phyloP scores from a whole-genome alignment of 768 basidiomycete species.

The Leucosporidium yakuticum region DNA sequence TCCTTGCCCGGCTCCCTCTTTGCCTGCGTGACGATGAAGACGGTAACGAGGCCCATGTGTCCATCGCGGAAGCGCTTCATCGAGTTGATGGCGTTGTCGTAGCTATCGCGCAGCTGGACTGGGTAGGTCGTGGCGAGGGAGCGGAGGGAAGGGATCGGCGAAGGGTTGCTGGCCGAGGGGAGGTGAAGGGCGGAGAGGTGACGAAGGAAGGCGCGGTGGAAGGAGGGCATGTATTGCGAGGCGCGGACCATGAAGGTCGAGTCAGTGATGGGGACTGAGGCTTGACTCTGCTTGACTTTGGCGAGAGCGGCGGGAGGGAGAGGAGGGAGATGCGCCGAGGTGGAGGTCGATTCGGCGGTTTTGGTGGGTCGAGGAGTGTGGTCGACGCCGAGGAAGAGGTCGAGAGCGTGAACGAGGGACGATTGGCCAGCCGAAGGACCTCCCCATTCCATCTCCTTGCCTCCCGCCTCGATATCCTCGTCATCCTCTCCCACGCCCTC shows the following conservation, averaged over 20 bases:
- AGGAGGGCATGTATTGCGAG: slow-evolving; percentile 87
- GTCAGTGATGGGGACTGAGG: slow-evolving; percentile 33
- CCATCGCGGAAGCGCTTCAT: slow-evolving; percentile 76
- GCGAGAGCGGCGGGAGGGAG: slow-evolving; percentile 12
- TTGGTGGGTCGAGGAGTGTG: slow-evolving; percentile 39
- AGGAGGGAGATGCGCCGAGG: neutral
- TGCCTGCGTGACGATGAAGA: slow-evolving; percentile 83
- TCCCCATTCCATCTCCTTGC: slow-evolving; percentile 37
- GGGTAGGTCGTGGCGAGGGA: slow-evolving; percentile 48
- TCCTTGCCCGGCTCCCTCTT: slow-evolving; percentile 44
- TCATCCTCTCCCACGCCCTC: slow-evolving; percentile 60
- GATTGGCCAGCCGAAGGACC: slow-evolving; percentile 95
- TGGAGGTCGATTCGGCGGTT: neutral
- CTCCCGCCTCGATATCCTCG: slow-evolving; percentile 41
- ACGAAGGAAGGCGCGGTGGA: slow-evolving; percentile 66
- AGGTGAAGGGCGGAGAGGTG: slow-evolving; percentile 61
- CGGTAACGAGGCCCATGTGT: slow-evolving; percentile 81
- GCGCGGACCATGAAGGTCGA: slow-evolving; percentile 75
- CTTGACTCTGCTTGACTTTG: slow-evolving; percentile 15
- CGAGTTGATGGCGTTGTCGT: slow-evolving; percentile 69
- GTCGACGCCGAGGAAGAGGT: slow-evolving; percentile 66
- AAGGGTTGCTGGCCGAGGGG: neutral
- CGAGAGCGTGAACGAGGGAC: slow-evolving; percentile 73
- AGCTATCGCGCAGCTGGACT: slow-evolving; percentile 47
- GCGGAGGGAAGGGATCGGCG: slow-evolving; percentile 55